Conservation (phyloP, 345 rosid genomes). For the Bretschneidera sinensis region DNA sequence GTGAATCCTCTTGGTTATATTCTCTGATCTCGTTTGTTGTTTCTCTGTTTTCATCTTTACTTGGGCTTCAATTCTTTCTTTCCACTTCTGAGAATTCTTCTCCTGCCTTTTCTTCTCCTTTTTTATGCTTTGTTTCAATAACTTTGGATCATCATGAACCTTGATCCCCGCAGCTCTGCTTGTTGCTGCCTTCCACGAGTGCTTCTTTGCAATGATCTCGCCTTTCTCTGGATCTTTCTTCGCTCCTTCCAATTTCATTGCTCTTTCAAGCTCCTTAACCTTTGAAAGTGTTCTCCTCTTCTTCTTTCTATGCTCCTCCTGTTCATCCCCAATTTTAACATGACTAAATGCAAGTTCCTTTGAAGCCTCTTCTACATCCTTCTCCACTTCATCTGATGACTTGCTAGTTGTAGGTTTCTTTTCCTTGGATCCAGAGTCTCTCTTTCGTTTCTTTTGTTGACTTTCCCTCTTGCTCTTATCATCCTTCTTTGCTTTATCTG, state of each 20-base stretch:
- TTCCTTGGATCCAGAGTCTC: constrained; percentile 30
- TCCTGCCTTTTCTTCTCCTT: constrained; percentile 48
- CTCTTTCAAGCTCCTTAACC: too few species aligned
- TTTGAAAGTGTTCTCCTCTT: too few species aligned
- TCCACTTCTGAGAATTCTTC: constrained; percentile 63
- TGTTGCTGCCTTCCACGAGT: too few species aligned
- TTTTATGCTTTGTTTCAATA: constrained; percentile 45
- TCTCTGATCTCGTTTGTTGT: constrained; percentile 49
- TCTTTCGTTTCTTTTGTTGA: constrained; percentile 41
- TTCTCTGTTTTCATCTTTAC: constrained; percentile 44
- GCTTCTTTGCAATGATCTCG: too few species aligned
- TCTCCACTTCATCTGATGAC: constrained; percentile 27
- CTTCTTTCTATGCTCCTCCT: too few species aligned
- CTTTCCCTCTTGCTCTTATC: constrained; percentile 15
- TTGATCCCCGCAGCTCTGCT: too few species aligned
- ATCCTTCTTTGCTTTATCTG: constrained; percentile 21
- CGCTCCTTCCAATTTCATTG: too few species aligned
- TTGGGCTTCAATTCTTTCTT: constrained; percentile 39
- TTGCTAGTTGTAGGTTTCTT: constrained; percentile 13
- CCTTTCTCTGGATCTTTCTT: too few species aligned
- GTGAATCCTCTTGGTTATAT: constrained; percentile 43
- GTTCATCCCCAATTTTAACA: too few species aligned
- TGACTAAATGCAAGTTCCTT: constrained; percentile 50
- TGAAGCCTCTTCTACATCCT: constrained; percentile 47
- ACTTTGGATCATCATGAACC: too few species aligned